Base-by-base conservation (phyloP, 768 basidiomycete species). In the Leccinum uliginosum region DNA sequence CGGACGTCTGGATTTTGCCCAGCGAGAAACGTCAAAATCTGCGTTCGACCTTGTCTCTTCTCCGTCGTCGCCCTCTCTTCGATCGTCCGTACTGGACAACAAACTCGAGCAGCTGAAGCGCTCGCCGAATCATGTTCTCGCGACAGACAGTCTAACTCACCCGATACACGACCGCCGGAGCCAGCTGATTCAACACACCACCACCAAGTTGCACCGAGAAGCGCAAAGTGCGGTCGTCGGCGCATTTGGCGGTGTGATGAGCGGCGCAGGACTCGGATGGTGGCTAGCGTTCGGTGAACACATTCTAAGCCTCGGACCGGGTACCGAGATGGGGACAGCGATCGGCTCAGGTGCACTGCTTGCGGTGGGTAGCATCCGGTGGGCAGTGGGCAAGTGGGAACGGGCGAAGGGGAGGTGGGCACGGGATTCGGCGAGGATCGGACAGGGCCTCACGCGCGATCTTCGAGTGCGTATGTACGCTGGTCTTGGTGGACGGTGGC, bases 381-480 rank as follows among this genome's bases (percentile, higher is more conserved):
- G 85, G 84, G 80, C 79, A 2, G 75, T 86, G 6, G 80, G 82
- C 12, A 75, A 75, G 57, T 91, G 88, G 87, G 86, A 89, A 55
- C 81, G 76, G 60, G 82, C 83, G 3, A 86, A 87, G 67, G 73
- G 70, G 55, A 74, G 73, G 57, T 92, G 88, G 87, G 80, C 81
- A 81, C 77, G 80, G 53, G 87, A 90, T 66, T 86, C 83, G 77
- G 65, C 64, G 19, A 76, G 89, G 50, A 75, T 89, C 3, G 80
- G 81, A 6, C 75, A 83, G 49, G 85, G 89, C 0, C 73, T 89
- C 35, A 76, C 79, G 47, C 76, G 87, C 46, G 87, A 91, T 69
- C 70, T 89, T 21, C 76, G 78, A 76, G 88, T 86, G 65, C 44
- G 76, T 12, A 27, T 51, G 32, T 43, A 38, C 17, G 4, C 6